Evolutionary conservation across 805 yeast genomes (phyloP).

Genomic region (Grigorovia jiainica): DNA sequence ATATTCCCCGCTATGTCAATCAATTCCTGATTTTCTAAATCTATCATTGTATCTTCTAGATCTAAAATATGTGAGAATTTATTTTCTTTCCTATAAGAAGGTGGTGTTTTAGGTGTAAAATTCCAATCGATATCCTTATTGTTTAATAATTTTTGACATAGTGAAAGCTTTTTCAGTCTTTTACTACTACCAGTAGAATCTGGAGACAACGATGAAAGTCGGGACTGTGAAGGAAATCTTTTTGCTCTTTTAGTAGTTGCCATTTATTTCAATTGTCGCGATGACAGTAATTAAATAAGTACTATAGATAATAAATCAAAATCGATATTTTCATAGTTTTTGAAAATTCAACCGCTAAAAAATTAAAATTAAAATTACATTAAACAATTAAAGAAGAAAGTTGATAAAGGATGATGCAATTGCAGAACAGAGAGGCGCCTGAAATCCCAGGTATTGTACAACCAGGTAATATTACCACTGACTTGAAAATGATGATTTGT

Average conservation of each 20-base stretch:
- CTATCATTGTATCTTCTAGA: slow-evolving; percentile 31
- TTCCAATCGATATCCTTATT: slow-evolving; percentile 22
- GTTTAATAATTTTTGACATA: slow-evolving; percentile 18
- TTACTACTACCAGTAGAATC: background rate
- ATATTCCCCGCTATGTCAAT: slow-evolving; percentile 9
- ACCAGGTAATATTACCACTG: slow-evolving; percentile 61
- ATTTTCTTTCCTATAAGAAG: slow-evolving; percentile 21
- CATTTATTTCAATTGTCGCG: no score
- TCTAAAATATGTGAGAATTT: slow-evolving; percentile 32
- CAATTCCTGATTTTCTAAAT: slow-evolving; percentile 21
- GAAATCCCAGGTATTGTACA: slow-evolving; percentile 78
- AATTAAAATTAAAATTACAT: no score
- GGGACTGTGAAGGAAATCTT: background rate
- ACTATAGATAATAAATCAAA: no score
- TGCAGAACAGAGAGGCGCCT: slow-evolving; percentile 47
- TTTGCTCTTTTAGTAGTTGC: no score
- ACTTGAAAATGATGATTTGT: slow-evolving; percentile 59
- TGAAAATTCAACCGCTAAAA: no score
- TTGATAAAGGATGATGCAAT: no score
- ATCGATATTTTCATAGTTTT: no score
- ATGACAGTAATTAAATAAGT: no score
- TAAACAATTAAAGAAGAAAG: no score
- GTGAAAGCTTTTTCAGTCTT: background rate
- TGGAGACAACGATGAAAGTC: background rate
- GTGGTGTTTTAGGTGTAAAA: slow-evolving; percentile 26